These are phyloP conservation scores for Escallonia rubra DNA, from an alignment of 129 eudicot genomes.

Conservation along the genomic window DNA sequence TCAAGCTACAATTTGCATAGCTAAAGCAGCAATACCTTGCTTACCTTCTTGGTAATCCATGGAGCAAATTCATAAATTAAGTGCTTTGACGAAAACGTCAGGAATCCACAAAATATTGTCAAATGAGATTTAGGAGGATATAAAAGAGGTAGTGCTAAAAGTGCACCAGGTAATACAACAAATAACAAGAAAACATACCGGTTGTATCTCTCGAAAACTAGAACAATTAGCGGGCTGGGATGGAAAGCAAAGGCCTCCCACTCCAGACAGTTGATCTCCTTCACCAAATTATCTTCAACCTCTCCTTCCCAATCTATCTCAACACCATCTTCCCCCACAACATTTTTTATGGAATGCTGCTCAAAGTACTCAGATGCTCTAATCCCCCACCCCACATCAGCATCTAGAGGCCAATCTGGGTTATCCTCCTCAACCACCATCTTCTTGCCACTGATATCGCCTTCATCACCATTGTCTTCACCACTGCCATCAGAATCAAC, in stretches of 20 bases:
- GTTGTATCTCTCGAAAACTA: constrained; percentile 89
- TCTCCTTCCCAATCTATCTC: constrained; percentile 99
- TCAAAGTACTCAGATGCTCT: constrained; percentile 95
- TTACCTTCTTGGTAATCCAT: not conserved
- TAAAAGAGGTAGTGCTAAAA: not conserved
- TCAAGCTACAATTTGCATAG: too few species aligned
- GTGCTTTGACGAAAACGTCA: not conserved
- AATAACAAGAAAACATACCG: constrained; percentile 33
- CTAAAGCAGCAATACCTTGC: too few species aligned
- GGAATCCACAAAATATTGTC: too few species aligned
- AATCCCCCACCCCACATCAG: constrained; percentile 93
- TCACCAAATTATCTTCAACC: constrained; percentile 74
- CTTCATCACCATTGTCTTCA: constrained; percentile 13
- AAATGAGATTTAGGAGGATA: not conserved
- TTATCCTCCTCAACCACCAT: constrained; percentile 87
- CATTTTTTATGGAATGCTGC: constrained; percentile 73
- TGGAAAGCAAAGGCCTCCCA: constrained; percentile 97
- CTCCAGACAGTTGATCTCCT: constrained; percentile 87
- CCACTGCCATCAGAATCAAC: constrained; percentile 10
- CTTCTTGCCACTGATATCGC: constrained; percentile 18
- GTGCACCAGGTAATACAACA: not conserved
- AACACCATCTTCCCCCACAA: constrained; percentile 77
- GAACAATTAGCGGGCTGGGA: constrained; percentile 88
- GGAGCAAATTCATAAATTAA: not conserved
- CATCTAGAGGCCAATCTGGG: constrained; percentile 90